Evolutionary conservation across 2,329 filamentous ascomycete genomes (phyloP).

Genomic region (Cladophialophora chaetospira): DNA sequence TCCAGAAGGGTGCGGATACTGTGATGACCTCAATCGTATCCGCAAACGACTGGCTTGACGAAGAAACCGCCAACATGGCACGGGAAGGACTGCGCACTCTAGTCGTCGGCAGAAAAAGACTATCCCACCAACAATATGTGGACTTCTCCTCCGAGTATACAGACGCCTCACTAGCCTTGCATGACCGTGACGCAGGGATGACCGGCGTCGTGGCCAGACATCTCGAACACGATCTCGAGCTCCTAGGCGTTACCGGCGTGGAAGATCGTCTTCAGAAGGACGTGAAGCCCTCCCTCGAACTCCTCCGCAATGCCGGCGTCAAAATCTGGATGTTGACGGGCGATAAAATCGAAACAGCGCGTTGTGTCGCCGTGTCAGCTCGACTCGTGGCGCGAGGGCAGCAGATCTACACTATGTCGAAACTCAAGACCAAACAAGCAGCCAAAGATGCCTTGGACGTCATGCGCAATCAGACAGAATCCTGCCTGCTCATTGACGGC

Average conservation of each 20-base stretch:
- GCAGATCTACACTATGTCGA: slow-evolving; percentile 90
- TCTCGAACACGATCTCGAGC: slow-evolving; percentile 84
- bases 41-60: slow-evolving; percentile 96
- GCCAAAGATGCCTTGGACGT: slow-evolving; percentile 89
- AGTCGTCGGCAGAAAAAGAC: slow-evolving; percentile 87
- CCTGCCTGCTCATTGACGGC: slow-evolving; percentile 92
- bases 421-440: slow-evolving; percentile 77
- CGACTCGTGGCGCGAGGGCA: slow-evolving; percentile 92
- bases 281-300: slow-evolving; percentile 91
- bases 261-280: slow-evolving; percentile 96
- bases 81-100: slow-evolving; percentile 91
- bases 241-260: slow-evolving; percentile 95
- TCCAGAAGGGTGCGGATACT: slow-evolving; percentile 96
- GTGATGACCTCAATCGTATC: slow-evolving; percentile 97
- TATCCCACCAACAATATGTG: slow-evolving; percentile 76
- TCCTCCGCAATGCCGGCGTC: slow-evolving; percentile 93
- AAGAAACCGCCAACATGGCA: slow-evolving; percentile 99
- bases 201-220: slow-evolving; percentile 75
- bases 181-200: slow-evolving; percentile 79
- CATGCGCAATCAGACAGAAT: slow-evolving; percentile 77
- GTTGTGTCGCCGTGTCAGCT: slow-evolving; percentile 92
- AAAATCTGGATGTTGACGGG: slow-evolving; percentile 99
- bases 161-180: slow-evolving; percentile 77
- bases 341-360: slow-evolving; percentile 96
- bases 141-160: slow-evolving; percentile 76